Percentiles rank a stretch among this genome's conserved stretches.
Conservation (phyloP, 2,329 filamentous ascomycete species). For the Penicillium janthinellum region DNA sequence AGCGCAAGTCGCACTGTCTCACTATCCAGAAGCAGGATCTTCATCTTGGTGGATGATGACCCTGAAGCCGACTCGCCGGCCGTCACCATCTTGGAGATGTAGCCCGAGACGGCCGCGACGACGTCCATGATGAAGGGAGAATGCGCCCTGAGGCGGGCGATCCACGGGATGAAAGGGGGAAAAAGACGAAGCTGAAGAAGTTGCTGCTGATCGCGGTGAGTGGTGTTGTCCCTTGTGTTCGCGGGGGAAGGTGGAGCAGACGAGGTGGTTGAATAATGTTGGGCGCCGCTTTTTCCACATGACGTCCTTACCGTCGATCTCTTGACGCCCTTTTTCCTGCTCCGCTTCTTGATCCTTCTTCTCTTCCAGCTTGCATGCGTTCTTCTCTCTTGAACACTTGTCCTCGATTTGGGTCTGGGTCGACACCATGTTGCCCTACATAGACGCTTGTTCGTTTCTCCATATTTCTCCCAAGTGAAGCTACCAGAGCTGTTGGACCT, state of each 20-base stretch:
- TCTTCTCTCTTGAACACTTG: constrained; percentile 8
- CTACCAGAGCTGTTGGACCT: constrained; percentile 16
- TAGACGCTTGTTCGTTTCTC: constrained; percentile 57
- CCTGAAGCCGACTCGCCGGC: constrained; percentile 70
- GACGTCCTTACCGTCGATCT: constrained; percentile 17
- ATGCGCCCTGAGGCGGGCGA: constrained; percentile 15
- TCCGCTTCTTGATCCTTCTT: constrained; percentile 7
- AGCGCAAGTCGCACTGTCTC: constrained; percentile 71
- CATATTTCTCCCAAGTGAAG: constrained; percentile 9
- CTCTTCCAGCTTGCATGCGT: constrained; percentile 8
- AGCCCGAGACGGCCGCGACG: constrained; percentile 87
- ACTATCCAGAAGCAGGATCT: constrained; percentile 89
- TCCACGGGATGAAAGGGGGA: background rate
- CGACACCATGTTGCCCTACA: constrained; percentile 62
- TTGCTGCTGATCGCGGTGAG: constrained; percentile 9
- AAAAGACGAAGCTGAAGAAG: constrained; percentile 1
- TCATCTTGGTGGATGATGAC: constrained; percentile 82
- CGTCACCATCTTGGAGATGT: constrained; percentile 94
- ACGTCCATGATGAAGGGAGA: constrained; percentile 73
- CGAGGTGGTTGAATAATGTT: constrained; percentile 22
- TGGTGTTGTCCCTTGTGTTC: constrained; percentile 6
- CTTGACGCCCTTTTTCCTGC: constrained; percentile 5
- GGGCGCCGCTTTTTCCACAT: constrained; percentile 21
- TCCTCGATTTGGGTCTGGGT: constrained; percentile 8
- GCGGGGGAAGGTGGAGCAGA: constrained; percentile 21